A percentile compares a stretch with the other conserved stretches of the same genome.
Conservation (phyloP, 495 filamentous ascomycete species). For the Talaromyces adpressus region DNA sequence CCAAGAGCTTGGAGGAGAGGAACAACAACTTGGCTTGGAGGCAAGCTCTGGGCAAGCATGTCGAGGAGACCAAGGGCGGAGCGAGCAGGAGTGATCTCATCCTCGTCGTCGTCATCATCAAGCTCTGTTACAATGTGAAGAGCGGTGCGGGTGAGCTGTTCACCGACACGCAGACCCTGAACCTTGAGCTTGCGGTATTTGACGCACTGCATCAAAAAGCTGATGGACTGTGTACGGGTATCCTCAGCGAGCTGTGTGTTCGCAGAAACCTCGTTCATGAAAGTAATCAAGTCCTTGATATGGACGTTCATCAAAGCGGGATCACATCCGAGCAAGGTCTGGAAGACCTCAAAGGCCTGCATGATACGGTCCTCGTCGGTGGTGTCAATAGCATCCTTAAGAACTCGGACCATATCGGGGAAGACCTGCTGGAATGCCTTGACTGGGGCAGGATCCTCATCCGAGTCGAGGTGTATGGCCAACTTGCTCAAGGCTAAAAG, state of each 20-base stretch:
- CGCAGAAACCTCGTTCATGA: slow-evolving; percentile 84
- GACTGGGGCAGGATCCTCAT: slow-evolving; percentile 69
- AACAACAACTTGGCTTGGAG: slow-evolving; percentile 90
- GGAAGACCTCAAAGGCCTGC: slow-evolving; percentile 94
- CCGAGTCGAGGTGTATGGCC: slow-evolving; percentile 78
- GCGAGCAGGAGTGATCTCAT: slow-evolving; percentile 82
- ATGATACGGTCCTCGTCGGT: slow-evolving; percentile 79
- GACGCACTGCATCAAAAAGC: slow-evolving; percentile 87
- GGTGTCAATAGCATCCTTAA: slow-evolving; percentile 72
- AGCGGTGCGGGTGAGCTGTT: slow-evolving; percentile 77
- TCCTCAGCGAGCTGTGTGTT: slow-evolving; percentile 74
- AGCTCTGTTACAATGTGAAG: slow-evolving; percentile 86
- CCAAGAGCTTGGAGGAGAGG: slow-evolving; percentile 81
- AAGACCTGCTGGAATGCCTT: slow-evolving; percentile 67
- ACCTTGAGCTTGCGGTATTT: slow-evolving; percentile 93
- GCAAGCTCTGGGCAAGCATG: slow-evolving; percentile 76
- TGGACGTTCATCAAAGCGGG: slow-evolving; percentile 73
- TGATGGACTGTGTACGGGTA: slow-evolving; percentile 78
- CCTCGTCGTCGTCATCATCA: slow-evolving; percentile 63
- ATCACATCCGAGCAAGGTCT: slow-evolving; percentile 87
- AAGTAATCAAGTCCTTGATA: slow-evolving; percentile 83
- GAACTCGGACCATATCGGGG: slow-evolving; percentile 81
- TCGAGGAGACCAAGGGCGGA: slow-evolving; percentile 86
- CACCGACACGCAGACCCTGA: slow-evolving; percentile 74
- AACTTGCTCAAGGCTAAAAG: slow-evolving; percentile 87